These are phyloP conservation scores for Tothia fuscella DNA, from an alignment of 2,329 filamentous ascomycete species.

Conservation along the genomic window DNA sequence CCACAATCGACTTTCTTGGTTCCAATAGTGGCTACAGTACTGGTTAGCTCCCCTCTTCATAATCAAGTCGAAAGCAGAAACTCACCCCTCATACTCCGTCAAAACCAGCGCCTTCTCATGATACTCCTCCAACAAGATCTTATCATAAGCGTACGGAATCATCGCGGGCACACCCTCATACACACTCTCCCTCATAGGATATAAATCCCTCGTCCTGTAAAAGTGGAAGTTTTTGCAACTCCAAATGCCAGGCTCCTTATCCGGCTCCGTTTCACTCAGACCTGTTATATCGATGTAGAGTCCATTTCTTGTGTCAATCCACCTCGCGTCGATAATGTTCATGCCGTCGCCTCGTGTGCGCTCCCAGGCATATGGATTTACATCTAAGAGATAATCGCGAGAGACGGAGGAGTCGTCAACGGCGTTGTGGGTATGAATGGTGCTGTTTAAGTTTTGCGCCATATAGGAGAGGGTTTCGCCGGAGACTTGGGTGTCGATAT, in stretches of 20 bases:
- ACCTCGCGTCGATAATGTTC: conserved; percentile 76
- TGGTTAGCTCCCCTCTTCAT: background rate
- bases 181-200: conserved; percentile 58
- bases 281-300: conserved; percentile 78
- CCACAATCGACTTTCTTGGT: conserved; percentile 4
- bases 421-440: conserved; percentile 37
- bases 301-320: conserved; percentile 66
- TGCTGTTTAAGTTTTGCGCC: conserved; percentile 56
- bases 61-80: conserved; percentile 12
- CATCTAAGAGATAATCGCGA: conserved; percentile 57
- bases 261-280: conserved; percentile 53
- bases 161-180: conserved; percentile 63
- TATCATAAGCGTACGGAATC: conserved; percentile 58
- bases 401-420: conserved; percentile 24
- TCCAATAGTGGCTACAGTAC: conserved; percentile 7
- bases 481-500: conserved; percentile 70
- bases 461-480: conserved; percentile 54
- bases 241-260: conserved; percentile 51
- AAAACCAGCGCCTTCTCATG: conserved; percentile 46
- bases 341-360: conserved; percentile 51
- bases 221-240: conserved; percentile 71
- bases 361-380: conserved; percentile 59
- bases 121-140: conserved; percentile 55
- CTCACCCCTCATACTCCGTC: conserved; percentile 52
- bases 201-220: conserved; percentile 60